These are phyloP conservation scores for Cucumis sativus DNA, from an alignment of 306 rosid genomes.

Conservation along the genomic window Cucumber_9930_V3 NC_026656.2:18533001-18533500, in stretches of 20 bases:
- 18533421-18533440: not conserved
- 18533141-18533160: not conserved
- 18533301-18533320: conserved; percentile 16
- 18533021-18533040: conserved; percentile 19
- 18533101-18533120: conserved; percentile 15
- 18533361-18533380: conserved; percentile 12
- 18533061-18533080: not conserved
- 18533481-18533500: not conserved
- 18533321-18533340: conserved; percentile 12
- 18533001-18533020: conserved; percentile 20
- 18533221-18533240: conserved; percentile 14
- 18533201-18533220: conserved; percentile 11
- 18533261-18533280: conserved; percentile 1
- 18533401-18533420: conserved; percentile 14
- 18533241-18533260: conserved; percentile 5
- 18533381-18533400: conserved; percentile 14
- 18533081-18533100: conserved; percentile 6
- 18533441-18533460: not conserved
- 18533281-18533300: conserved; percentile 20
- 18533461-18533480: not conserved
- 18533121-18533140: not conserved
- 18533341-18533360: conserved; percentile 8
- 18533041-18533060: conserved; percentile 10
- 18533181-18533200: conserved; percentile 9
- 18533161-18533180: not conserved